phyloP scores from a whole-genome alignment of 805 yeast species.

The Candida loeiensis region DNA sequence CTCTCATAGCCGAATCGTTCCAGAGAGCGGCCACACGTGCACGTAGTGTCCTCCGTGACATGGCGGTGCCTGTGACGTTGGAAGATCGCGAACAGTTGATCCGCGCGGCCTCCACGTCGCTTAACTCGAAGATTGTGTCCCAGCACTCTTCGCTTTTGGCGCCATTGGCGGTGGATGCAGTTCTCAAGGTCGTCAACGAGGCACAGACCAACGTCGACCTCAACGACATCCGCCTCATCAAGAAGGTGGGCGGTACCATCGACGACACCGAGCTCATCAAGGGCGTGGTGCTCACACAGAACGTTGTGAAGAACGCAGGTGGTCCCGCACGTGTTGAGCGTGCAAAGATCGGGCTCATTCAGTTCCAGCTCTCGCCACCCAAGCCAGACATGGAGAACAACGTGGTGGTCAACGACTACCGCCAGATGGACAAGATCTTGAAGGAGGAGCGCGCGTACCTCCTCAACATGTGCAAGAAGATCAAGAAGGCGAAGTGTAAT shows the following conservation, averaged over 20 bases:
- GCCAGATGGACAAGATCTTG: conserved; percentile 98
- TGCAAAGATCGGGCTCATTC: conserved; percentile 85
- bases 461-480: conserved; percentile 90
- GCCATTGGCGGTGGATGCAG: conserved; percentile 93
- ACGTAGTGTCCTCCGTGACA: conserved; percentile 74
- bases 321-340: conserved; percentile 94
- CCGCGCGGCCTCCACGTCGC: conserved; percentile 91
- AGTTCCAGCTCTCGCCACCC: conserved; percentile 94
- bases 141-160: conserved; percentile 84
- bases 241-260: conserved; percentile 95
- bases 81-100: conserved; percentile 77
- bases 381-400: conserved; percentile 98
- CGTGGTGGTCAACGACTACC: conserved; percentile 93
- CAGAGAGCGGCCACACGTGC: conserved; percentile 84
- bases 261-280: conserved; percentile 92
- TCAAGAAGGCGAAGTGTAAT: conserved; percentile 95
- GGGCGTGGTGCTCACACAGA: conserved; percentile 92
- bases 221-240: conserved; percentile 81
- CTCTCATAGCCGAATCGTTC: conserved; percentile 89
- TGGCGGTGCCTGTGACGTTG: conserved; percentile 80
- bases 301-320: conserved; percentile 83
- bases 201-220: conserved; percentile 70
- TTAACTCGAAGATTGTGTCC: conserved; percentile 91
- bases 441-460: conserved; percentile 97
- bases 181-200: conserved; percentile 67